Percentiles rank a stretch among this genome's conserved stretches.
These are phyloP conservation scores for Aspergillus sp. DNA, from an alignment of 2,329 filamentous ascomycete genomes.

Conservation along the genomic window DNA sequence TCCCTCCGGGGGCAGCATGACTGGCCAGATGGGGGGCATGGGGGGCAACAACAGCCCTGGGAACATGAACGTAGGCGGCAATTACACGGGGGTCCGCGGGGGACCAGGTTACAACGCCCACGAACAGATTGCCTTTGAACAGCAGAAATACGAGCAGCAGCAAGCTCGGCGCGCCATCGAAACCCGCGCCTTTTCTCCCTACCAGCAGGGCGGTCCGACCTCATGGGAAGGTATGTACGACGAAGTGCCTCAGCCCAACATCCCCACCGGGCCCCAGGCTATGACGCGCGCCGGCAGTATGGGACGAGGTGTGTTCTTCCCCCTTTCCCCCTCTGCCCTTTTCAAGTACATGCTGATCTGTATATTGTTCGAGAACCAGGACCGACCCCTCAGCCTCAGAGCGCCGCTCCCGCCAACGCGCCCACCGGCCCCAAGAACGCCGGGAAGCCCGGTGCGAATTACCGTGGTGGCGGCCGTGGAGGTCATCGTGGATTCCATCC, in stretches of 20 bases:
- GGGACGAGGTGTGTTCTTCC: slow-evolving; percentile 40
- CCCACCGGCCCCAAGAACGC: slow-evolving; percentile 97
- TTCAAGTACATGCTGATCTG: slow-evolving; percentile 5
- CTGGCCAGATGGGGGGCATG: slow-evolving; percentile 31
- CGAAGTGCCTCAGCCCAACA: slow-evolving; percentile 81
- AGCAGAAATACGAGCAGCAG: slow-evolving; percentile 75
- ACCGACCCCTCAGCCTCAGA: slow-evolving; percentile 45
- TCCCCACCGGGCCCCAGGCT: slow-evolving; percentile 53
- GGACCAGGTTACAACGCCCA: slow-evolving; percentile 64
- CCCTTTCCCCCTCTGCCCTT: slow-evolving; percentile 15
- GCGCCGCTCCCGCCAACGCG: slow-evolving; percentile 70
- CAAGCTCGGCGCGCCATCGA: slow-evolving; percentile 56
- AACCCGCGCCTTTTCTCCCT: slow-evolving; percentile 41
- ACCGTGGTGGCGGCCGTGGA: slow-evolving; percentile 82
- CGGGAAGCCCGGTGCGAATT: slow-evolving; percentile 86
- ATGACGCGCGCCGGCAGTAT: slow-evolving; percentile 43
- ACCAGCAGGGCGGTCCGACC: slow-evolving; percentile 65
- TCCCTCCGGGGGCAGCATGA: slow-evolving; percentile 36
- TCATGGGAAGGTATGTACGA: slow-evolving; percentile 99
- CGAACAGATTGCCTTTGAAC: slow-evolving; percentile 73
- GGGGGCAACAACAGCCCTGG: slow-evolving; percentile 26
- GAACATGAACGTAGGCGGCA: slow-evolving; percentile 44
- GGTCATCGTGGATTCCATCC: slow-evolving; percentile 75
- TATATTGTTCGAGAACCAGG: slow-evolving; percentile 36
- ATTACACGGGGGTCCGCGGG: slow-evolving; percentile 45